phyloP scores from a whole-genome alignment of 768 basidiomycete genomes.

The Suillus plorans region DNA sequence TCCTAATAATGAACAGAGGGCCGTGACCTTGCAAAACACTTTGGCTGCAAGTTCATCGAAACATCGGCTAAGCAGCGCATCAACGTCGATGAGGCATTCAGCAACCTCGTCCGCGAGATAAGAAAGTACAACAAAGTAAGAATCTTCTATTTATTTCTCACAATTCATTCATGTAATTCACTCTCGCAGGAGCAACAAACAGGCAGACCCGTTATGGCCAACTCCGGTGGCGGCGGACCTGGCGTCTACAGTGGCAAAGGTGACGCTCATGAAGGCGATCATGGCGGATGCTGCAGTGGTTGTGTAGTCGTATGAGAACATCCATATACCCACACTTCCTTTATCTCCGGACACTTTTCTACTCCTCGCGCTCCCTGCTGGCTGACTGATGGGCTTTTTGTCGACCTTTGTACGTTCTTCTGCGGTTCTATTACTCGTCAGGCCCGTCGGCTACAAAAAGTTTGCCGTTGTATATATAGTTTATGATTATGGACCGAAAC shows the following conservation, averaged over 20 bases:
- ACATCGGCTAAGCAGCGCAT: constrained; percentile 96
- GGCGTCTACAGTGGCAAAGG: constrained; percentile 47
- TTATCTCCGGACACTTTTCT: constrained; percentile 9
- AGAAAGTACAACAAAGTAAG: constrained; percentile 89
- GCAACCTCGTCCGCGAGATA: constrained; percentile 90
- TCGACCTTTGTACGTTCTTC: constrained; percentile 9
- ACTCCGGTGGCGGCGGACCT: constrained; percentile 38
- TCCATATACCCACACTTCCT: neutral
- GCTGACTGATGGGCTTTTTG: constrained; percentile 11
- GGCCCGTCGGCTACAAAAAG: constrained; percentile 10
- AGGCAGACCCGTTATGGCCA: constrained; percentile 63
- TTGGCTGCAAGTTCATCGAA: constrained; percentile 93
- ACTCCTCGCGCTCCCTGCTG: constrained; percentile 3
- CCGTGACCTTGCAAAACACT: constrained; percentile 92
- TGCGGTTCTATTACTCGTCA: constrained; percentile 3
- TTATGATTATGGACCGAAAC: constrained; percentile 15
- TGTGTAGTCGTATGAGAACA: constrained; percentile 56
- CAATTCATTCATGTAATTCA: neutral
- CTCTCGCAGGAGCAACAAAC: constrained; percentile 68
- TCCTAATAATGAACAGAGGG: constrained; percentile 67
- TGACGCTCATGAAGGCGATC: constrained; percentile 51
- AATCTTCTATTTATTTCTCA: constrained; percentile 5
- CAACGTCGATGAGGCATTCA: constrained; percentile 96
- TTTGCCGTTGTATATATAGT: constrained; percentile 22
- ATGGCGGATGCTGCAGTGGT: constrained; percentile 63